These are phyloP conservation scores for Draba incana DNA, from an alignment of 345 rosid genomes.

Conservation along the genomic window DNA sequence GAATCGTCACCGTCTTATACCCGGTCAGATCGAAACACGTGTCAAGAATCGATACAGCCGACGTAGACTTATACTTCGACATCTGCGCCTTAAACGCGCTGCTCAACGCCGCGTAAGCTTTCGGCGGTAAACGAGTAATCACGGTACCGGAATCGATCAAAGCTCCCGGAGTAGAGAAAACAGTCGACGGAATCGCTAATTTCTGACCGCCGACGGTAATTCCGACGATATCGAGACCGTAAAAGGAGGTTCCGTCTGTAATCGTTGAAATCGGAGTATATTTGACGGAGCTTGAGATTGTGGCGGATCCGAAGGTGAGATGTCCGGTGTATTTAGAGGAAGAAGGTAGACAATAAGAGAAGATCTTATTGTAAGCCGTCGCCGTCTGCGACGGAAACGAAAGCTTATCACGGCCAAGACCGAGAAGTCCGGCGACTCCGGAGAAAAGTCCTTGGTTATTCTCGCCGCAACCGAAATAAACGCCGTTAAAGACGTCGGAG, in stretches of 20 bases:
- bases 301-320: constrained; percentile 65
- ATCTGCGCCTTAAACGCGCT: constrained; percentile 54
- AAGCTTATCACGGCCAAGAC: constrained; percentile 74
- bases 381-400: constrained; percentile 75
- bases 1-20: constrained; percentile 42
- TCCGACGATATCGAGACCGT: constrained; percentile 62
- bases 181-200: constrained; percentile 51
- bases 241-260: constrained; percentile 52
- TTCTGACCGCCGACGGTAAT: constrained; percentile 60
- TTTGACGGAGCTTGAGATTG: constrained; percentile 45
- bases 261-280: constrained; percentile 62
- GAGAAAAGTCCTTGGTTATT: constrained; percentile 77
- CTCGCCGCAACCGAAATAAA: constrained; percentile 83
- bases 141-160: constrained; percentile 93
- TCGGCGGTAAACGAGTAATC: constrained; percentile 73
- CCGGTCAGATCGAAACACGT: constrained; percentile 75
- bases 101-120: constrained; percentile 56
- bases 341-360: constrained; percentile 90
- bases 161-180: constrained; percentile 56
- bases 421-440: constrained; percentile 74
- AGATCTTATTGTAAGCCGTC: constrained; percentile 56
- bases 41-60: constrained; percentile 65
- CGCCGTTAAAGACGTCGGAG: constrained; percentile 48
- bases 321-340: constrained; percentile 65
- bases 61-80: constrained; percentile 60